A percentile compares a stretch with the other conserved stretches of the same genome.
Evolutionary conservation across 2,329 filamentous ascomycete genomes (phyloP).

Genomic region (Teratosphaeria gauchensis): DNA sequence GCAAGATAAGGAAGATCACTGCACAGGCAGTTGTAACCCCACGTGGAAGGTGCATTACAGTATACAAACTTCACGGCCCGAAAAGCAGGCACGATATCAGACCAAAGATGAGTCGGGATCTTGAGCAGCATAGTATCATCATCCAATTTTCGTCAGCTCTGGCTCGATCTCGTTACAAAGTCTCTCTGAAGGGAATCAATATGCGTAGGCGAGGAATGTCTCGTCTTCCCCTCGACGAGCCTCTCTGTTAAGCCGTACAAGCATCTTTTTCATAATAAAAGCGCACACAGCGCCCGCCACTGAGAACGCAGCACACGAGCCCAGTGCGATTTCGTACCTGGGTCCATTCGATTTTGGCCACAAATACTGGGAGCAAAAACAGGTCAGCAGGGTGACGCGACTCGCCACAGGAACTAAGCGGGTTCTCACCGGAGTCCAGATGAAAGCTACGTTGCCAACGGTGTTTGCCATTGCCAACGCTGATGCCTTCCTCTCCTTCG

Average conservation of each 20-base stretch:
- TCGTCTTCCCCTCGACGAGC: not conserved
- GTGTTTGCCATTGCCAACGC: constrained; percentile 48
- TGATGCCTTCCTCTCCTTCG: constrained; percentile 46
- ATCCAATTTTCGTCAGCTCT: too few relatives aligned
- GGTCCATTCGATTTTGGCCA: not conserved
- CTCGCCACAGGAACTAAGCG: not conserved
- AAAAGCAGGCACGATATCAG: too few relatives aligned
- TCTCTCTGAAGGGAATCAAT: not conserved
- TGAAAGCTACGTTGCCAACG: constrained; percentile 43
- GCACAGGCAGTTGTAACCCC: too few relatives aligned
- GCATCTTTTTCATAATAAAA: not conserved
- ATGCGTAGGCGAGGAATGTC: not conserved
- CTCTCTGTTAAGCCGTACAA: not conserved
- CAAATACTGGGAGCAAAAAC: not conserved
- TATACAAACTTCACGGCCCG: too few relatives aligned
- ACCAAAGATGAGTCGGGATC: too few relatives aligned
- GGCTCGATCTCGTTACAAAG: too few relatives aligned
- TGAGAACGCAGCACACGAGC: not conserved
- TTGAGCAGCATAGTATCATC: too few relatives aligned
- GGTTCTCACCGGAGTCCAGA: constrained; percentile 32
- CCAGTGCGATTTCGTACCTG: not conserved
- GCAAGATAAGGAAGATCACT: too few relatives aligned
- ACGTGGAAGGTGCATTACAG: too few relatives aligned
- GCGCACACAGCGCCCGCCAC: not conserved
- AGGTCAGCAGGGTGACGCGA: not conserved